Evolutionary conservation across 2,329 filamentous ascomycete genomes (phyloP).

Genomic region (Aureobasidium subglaciale): DNA sequence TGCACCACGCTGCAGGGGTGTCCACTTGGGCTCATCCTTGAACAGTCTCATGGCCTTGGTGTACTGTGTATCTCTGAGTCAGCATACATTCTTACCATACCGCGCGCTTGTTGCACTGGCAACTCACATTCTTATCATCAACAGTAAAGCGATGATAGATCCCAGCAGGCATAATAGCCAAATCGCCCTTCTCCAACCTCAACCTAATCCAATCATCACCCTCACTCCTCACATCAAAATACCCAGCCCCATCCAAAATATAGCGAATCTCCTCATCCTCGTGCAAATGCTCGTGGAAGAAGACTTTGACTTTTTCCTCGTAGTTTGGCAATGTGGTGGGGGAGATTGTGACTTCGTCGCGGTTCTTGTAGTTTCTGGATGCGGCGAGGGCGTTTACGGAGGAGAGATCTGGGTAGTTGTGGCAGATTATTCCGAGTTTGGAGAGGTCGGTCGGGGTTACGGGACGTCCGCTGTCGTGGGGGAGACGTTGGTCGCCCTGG

Average conservation of each 20-base stretch:
- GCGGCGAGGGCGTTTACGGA: slow-evolving; percentile 67
- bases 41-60: slow-evolving; percentile 94
- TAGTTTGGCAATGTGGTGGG: slow-evolving; percentile 78
- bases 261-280: slow-evolving; percentile 99
- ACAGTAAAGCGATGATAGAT: slow-evolving; percentile 98
- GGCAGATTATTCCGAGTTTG: slow-evolving; percentile 74
- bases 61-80: slow-evolving; percentile 51
- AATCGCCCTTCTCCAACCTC: slow-evolving; percentile 72
- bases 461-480: slow-evolving; percentile 74
- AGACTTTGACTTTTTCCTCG: slow-evolving; percentile 86
- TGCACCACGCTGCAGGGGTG: slow-evolving; percentile 70
- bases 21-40: slow-evolving; percentile 99
- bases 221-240: slow-evolving; percentile 82
- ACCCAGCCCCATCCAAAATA: slow-evolving; percentile 79
- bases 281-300: slow-evolving; percentile 93
- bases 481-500: slow-evolving; percentile 86
- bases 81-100: neutral
- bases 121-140: slow-evolving; percentile 76
- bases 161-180: slow-evolving; percentile 87
- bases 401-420: slow-evolving; percentile 55
- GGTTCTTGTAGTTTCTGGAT: slow-evolving; percentile 81
- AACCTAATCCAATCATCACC: slow-evolving; percentile 88
- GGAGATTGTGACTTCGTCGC: slow-evolving; percentile 86
- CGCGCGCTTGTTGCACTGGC: neutral
- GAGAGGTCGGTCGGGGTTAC: slow-evolving; percentile 60